These are phyloP conservation scores for Populus tomentosa DNA, from an alignment of 441 rosid genomes.

Conservation along the genomic window DNA sequence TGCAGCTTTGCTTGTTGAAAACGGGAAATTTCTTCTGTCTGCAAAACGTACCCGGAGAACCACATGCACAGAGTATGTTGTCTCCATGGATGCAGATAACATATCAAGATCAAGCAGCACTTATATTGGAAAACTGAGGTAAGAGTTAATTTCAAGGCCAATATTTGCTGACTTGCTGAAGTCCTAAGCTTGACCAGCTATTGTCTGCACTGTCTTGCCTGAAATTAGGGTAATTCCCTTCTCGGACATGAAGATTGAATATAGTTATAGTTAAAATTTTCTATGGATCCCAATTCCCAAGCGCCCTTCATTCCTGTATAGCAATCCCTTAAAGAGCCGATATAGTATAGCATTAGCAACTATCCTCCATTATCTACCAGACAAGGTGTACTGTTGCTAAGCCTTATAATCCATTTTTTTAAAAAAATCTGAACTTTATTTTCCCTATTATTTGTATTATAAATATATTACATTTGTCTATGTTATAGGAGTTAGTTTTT, in stretches of 20 bases:
- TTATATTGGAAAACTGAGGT: constrained; percentile 92
- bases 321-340: background rate
- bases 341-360: background rate
- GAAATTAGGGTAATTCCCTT: background rate
- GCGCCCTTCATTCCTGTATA: background rate
- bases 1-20: constrained; percentile 88
- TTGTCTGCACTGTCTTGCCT: background rate
- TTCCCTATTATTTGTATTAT: background rate
- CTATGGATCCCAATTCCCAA: background rate
- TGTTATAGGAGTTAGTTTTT: background rate
- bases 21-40: constrained; percentile 93
- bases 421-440: background rate
- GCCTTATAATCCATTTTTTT: background rate
- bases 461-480: background rate
- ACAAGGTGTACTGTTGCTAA: background rate
- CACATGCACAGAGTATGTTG: constrained; percentile 85
- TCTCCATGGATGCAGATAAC: constrained; percentile 91
- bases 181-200: background rate
- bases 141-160: background rate
- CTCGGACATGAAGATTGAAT: background rate
- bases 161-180: background rate
- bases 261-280: background rate
- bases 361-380: background rate
- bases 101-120: constrained; percentile 87
- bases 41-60: constrained; percentile 91